Conservation (phyloP, 2,329 filamentous ascomycete genomes). For the Ceratocystis eucalypticola region DNA sequence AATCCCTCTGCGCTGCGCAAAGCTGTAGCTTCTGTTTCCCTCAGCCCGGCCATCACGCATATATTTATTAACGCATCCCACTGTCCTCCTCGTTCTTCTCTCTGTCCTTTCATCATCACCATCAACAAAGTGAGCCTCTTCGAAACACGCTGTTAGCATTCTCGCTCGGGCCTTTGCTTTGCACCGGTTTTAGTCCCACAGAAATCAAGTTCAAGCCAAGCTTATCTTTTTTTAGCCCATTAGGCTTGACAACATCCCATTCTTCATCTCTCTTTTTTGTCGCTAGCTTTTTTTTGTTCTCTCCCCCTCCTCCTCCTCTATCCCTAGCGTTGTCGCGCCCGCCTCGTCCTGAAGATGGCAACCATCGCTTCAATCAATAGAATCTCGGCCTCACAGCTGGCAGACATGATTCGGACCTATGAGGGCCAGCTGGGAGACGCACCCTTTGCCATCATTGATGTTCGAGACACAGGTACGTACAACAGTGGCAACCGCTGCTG, state of each 20-base stretch:
- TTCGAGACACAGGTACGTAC: constrained; percentile 61
- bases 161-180: not conserved
- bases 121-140: not conserved
- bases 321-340: not conserved
- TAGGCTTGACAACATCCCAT: not conserved
- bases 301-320: not conserved
- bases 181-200: not conserved
- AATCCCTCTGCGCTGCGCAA: too few species aligned
- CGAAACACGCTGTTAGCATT: not conserved
- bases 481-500: not conserved
- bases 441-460: constrained; percentile 66
- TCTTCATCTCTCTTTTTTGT: not conserved
- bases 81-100: not conserved
- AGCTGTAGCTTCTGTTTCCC: too few species aligned
- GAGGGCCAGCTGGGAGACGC: constrained; percentile 29
- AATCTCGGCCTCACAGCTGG: constrained; percentile 56
- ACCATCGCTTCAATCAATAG: constrained; percentile 50
- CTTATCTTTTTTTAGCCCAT: constrained; percentile 2
- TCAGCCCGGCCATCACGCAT: not conserved
- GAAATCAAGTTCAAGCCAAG: not conserved
- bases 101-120: not conserved
- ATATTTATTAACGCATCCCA: not conserved
- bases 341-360: constrained; percentile 29
- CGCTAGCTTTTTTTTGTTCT: not conserved
- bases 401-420: constrained; percentile 44